Evolutionary conservation across 2,329 filamentous ascomycete genomes (phyloP), one percentile per base, ranked within the genome.

Genomic region (Clonostachys chloroleuca): DNA sequence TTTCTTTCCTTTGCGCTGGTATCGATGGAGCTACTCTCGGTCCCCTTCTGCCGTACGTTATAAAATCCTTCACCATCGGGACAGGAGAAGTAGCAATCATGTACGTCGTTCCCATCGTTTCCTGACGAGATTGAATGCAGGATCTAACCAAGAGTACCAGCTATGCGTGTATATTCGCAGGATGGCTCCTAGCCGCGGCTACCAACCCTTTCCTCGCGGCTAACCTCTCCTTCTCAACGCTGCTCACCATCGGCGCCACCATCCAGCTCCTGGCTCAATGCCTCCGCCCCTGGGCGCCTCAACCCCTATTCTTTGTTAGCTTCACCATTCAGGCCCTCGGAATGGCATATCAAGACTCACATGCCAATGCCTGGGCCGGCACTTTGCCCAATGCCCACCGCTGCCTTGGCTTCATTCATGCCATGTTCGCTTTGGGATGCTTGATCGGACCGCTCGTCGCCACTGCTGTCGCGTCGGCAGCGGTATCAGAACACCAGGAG

Each of bases 81-180:
- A 50, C 48, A 2, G 48, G 48, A 12, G 42, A 46, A 16, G 44
- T 50, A n/a, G 46, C 49, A 39, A 40, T 48, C 37, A 48, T 50
- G 49, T 41, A 46, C 8, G 39, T 43, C 12, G 5, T 13, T 42
- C 44, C n/a, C 7, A 40, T 17, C 18, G 20, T 30, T 24, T 3
- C 8, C 13, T 33, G 12, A 9, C 44, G 12, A 41, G 2, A 16
- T 20, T 7, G 24, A 46, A 20, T 34, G 5, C 24, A 13, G 14
- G 24, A 17, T n/a, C 42, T 40, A 20, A 20, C 6, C 20, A 20
- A 20, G 5, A 5, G 20, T 20, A 20, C 6, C 6, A 50, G 48
- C 16, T 50, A 50, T 24, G 48, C 48, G 18, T 40, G 24, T 34
- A 50, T 44, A 37, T 51, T 51, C 49, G 20, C 49, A n/a, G 49